A percentile compares a stretch with the other conserved stretches of the same genome.
Evolutionary conservation across 805 yeast genomes (phyloP).

Genomic region (Nakazawaea ernobii): DNA sequence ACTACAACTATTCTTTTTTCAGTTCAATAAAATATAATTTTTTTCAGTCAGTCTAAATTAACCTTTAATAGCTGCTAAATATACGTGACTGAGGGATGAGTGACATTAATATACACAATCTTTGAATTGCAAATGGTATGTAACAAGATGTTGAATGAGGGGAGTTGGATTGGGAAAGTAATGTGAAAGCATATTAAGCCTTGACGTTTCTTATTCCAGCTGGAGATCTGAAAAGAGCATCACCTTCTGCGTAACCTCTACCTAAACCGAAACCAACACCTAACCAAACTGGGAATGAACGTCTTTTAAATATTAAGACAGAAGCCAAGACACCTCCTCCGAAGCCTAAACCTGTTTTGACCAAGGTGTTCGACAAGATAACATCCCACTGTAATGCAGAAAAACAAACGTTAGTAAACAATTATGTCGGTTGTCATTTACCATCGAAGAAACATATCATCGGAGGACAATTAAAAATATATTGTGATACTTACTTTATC

Average conservation of each 20-base stretch:
- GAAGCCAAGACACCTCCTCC: slow-evolving; percentile 96
- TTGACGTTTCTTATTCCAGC: slow-evolving; percentile 74
- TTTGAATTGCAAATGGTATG: not conserved
- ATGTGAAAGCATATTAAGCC: slow-evolving; percentile 33
- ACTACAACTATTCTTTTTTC: too few relatives aligned
- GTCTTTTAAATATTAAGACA: slow-evolving; percentile 83
- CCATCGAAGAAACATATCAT: too few relatives aligned
- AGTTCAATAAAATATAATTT: too few relatives aligned
- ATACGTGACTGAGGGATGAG: not conserved
- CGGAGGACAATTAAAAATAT: not conserved
- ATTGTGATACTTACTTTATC: slow-evolving; percentile 38
- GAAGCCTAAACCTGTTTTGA: slow-evolving; percentile 92
- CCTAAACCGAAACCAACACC: slow-evolving; percentile 98
- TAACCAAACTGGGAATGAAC: slow-evolving; percentile 96
- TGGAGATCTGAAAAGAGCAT: slow-evolving; percentile 84
- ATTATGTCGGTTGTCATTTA: not conserved
- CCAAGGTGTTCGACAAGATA: slow-evolving; percentile 87
- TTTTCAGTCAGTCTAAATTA: too few relatives aligned
- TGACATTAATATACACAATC: not conserved
- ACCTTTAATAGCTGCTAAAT: too few relatives aligned
- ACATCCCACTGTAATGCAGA: slow-evolving; percentile 68
- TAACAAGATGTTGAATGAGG: not conserved
- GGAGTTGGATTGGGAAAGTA: not conserved
- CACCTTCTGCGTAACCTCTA: slow-evolving; percentile 97
- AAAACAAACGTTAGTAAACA: not conserved